These are phyloP conservation scores for Sequoia sempervirens DNA, from an alignment of 75 land plant genomes.

Conservation along the genomic window DNA sequence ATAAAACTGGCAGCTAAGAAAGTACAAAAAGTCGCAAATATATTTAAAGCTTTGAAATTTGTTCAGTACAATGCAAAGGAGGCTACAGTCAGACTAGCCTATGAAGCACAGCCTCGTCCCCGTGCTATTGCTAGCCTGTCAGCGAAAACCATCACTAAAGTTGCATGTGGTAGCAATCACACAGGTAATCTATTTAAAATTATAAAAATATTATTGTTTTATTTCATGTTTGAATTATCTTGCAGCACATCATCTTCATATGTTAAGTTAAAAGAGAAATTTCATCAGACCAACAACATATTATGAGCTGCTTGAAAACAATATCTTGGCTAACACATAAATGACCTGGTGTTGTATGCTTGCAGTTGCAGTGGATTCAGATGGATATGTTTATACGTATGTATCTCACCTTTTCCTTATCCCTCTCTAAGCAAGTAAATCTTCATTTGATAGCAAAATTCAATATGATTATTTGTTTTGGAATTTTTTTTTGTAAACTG, in stretches of 20 bases:
- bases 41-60: background rate
- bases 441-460: background rate
- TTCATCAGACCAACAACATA: too few relatives aligned
- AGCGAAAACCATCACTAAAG: constrained; percentile 72
- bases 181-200: constrained; percentile 50
- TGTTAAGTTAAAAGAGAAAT: background rate
- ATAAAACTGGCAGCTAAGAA: background rate
- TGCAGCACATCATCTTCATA: background rate
- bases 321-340: background rate
- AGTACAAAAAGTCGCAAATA: background rate
- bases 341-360: constrained; percentile 5
- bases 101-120: constrained; percentile 92
- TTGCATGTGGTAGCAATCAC: constrained; percentile 98
- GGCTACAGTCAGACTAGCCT: constrained; percentile 74
- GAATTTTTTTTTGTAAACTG: background rate
- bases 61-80: constrained; percentile 88
- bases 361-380: constrained; percentile 93
- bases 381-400: constrained; percentile 95
- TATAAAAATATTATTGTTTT: background rate
- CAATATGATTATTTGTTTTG: background rate
- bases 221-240: background rate
- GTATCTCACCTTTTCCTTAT: constrained; percentile 10
- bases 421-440: background rate
- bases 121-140: constrained; percentile 71
- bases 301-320: background rate